Percentiles rank a stretch among this genome's conserved stretches.
Conservation (phyloP, 108 stramenopile genomes). For the Chaetoceros muelleri region DNA sequence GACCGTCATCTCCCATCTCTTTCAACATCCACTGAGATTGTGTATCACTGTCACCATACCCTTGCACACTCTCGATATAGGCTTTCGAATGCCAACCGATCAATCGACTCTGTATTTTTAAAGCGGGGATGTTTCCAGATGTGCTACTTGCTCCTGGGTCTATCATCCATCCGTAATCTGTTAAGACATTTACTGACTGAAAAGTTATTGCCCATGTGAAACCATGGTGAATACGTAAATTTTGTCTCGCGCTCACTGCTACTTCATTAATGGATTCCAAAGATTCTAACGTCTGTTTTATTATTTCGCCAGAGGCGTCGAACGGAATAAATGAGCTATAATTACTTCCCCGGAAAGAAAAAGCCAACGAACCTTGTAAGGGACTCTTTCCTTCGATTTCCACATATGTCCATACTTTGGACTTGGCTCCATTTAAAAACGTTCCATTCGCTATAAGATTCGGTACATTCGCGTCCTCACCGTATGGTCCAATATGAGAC, state of each 20-base stretch:
- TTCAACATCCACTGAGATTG: constrained; percentile 48
- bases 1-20: constrained; percentile 46
- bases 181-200: constrained; percentile 24
- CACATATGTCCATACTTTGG: constrained; percentile 22
- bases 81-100: constrained; percentile 34
- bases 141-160: constrained; percentile 23
- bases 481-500: constrained; percentile 17
- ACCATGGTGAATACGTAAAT: constrained; percentile 11
- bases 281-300: constrained; percentile 26
- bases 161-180: constrained; percentile 29
- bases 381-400: constrained; percentile 24
- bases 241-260: constrained; percentile 10
- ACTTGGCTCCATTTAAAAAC: constrained; percentile 15
- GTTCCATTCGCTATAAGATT: constrained; percentile 14
- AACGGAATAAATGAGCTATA: constrained; percentile 15
- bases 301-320: constrained; percentile 24
- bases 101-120: constrained; percentile 30
- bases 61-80: constrained; percentile 20
- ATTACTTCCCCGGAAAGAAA: constrained; percentile 25
- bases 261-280: constrained; percentile 38
- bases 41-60: constrained; percentile 21
- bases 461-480: constrained; percentile 20
- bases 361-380: constrained; percentile 32
- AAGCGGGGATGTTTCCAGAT: constrained; percentile 36
- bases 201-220: constrained; percentile 37